phyloP scores from a whole-genome alignment of 805 yeast species.

The Ogataea methylovora region DNA sequence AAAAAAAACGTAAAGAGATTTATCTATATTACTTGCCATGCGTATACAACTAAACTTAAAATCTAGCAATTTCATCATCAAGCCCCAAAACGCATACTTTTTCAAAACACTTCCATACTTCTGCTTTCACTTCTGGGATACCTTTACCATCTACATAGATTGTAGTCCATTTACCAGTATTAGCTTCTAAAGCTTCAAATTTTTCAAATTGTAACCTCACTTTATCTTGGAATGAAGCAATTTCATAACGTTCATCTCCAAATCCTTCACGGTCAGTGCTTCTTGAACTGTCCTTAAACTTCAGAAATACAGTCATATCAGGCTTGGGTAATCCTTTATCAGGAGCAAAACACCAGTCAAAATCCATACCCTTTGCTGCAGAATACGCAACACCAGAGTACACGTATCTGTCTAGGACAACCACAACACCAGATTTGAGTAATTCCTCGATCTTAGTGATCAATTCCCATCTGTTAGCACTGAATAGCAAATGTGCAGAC shows the following conservation, averaged over 20 bases:
- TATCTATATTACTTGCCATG: too few species aligned
- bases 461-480: constrained; percentile 94
- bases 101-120: constrained; percentile 33
- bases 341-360: constrained; percentile 74
- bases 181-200: constrained; percentile 16
- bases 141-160: constrained; percentile 53
- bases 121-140: constrained; percentile 46
- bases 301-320: constrained; percentile 72
- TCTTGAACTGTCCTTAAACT: constrained; percentile 42
- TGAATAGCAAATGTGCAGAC: constrained; percentile 78
- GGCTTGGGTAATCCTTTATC: constrained; percentile 85
- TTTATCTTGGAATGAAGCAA: constrained; percentile 57
- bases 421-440: constrained; percentile 44
- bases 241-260: constrained; percentile 94
- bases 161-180: constrained; percentile 30
- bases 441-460: constrained; percentile 35
- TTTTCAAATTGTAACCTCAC: constrained; percentile 57
- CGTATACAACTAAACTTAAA: too few species aligned
- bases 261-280: constrained; percentile 59
- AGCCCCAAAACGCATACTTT: constrained; percentile 1
- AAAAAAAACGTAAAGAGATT: too few species aligned
- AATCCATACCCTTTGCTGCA: constrained; percentile 68
- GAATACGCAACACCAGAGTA: constrained; percentile 94
- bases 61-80: too few species aligned
- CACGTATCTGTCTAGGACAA: constrained; percentile 80